phyloP scores from a whole-genome alignment of 768 basidiomycete genomes.

The Lentinula sp. region DNA sequence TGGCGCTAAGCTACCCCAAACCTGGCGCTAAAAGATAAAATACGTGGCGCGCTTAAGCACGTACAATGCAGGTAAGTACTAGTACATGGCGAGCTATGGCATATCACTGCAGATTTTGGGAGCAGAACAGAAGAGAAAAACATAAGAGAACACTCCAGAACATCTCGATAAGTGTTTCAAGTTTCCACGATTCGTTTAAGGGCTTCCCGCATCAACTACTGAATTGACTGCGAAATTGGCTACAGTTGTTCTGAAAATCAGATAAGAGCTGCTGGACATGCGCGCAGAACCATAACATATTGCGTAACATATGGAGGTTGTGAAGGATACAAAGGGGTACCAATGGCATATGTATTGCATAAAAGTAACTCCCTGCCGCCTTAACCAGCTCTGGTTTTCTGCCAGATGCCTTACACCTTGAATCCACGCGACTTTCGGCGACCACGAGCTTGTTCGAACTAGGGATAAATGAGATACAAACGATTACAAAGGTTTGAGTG shows the following conservation, averaged over 20 bases:
- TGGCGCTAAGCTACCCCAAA: background rate
- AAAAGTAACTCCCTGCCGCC: background rate
- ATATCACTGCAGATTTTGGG: no score
- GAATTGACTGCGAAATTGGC: no score
- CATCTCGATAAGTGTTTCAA: no score
- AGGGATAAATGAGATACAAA: conserved; percentile 1
- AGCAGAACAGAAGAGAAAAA: background rate
- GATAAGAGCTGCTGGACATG: background rate
- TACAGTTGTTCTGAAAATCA: no score
- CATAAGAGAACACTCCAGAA: background rate
- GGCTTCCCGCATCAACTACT: no score
- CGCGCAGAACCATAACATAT: background rate
- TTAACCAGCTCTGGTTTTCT: conserved; percentile 10
- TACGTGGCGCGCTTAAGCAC: background rate
- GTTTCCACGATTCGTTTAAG: no score
- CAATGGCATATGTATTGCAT: background rate
- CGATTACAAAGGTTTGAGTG: background rate
- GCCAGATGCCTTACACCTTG: conserved; percentile 69
- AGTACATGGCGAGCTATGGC: no score
- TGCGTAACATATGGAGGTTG: background rate
- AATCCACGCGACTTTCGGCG: conserved; percentile 97
- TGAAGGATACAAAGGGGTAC: background rate
- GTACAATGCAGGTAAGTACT: no score
- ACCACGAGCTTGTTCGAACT: conserved; percentile 98
- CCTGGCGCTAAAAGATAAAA: background rate